These are phyloP conservation scores for Candida koratica DNA, from an alignment of 805 yeast genomes.

Conservation along the genomic window DNA sequence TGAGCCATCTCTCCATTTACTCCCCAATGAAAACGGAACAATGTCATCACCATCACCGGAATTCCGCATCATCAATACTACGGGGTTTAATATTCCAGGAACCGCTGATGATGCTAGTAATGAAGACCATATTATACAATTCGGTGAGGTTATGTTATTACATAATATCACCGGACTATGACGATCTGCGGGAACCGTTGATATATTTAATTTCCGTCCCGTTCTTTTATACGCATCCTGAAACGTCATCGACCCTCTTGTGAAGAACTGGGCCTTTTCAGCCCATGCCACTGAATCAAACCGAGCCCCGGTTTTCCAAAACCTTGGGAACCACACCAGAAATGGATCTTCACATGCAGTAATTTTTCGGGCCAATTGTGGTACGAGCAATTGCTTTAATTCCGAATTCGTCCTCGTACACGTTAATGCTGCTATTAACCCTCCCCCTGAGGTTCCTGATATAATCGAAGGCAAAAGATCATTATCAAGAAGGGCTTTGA, in stretches of 20 bases:
- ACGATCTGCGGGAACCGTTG: constrained; percentile 79
- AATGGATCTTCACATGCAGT: constrained; percentile 68
- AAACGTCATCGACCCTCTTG: constrained; percentile 68
- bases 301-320: constrained; percentile 74
- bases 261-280: constrained; percentile 60
- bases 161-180: constrained; percentile 78
- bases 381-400: constrained; percentile 50
- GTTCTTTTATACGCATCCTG: constrained; percentile 65
- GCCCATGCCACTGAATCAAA: constrained; percentile 79
- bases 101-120: constrained; percentile 77
- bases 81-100: constrained; percentile 78
- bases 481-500: constrained; percentile 65
- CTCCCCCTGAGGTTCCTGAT: constrained; percentile 82
- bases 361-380: constrained; percentile 57
- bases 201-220: constrained; percentile 65
- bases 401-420: constrained; percentile 70
- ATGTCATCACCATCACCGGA: constrained; percentile 33
- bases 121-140: constrained; percentile 79
- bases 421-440: constrained; percentile 67
- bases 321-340: constrained; percentile 56
- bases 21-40: constrained; percentile 68
- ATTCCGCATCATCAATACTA: constrained; percentile 68
- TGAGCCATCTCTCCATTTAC: constrained; percentile 76
- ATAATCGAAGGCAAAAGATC: constrained; percentile 64
- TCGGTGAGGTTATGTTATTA: constrained; percentile 72